Conservation (phyloP, 345 rosid species). For the Melaleuca alternifolia region DNA sequence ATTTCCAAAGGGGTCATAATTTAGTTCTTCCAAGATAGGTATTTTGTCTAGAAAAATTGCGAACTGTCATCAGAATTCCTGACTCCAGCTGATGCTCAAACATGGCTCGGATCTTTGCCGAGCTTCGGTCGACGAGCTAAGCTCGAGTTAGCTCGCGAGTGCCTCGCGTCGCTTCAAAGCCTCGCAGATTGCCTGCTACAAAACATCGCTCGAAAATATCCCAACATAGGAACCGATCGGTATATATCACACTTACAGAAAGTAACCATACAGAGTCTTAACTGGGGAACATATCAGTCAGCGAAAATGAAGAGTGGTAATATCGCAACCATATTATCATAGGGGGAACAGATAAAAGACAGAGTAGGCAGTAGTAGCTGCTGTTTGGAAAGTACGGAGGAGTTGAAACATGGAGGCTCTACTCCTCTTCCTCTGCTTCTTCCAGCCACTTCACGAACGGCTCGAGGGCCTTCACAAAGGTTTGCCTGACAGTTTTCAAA, state of each 20-base stretch:
- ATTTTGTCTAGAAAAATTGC: background rate
- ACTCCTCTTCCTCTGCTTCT: conserved; percentile 97
- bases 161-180: background rate
- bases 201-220: background rate
- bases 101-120: background rate
- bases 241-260: background rate
- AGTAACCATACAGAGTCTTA: background rate
- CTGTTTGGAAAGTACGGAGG: background rate
- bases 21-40: background rate
- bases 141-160: background rate
- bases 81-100: background rate
- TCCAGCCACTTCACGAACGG: conserved; percentile 98
- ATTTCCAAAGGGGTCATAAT: background rate
- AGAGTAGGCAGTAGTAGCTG: background rate
- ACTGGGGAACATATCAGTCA: background rate
- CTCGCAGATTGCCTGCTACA: background rate
- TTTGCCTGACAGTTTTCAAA: conserved; percentile 39
- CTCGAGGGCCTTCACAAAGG: conserved; percentile 85
- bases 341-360: background rate
- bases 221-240: background rate
- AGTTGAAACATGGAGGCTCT: background rate
- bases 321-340: background rate
- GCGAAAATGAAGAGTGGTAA: background rate
- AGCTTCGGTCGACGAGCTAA: background rate
- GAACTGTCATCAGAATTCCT: background rate